Evolutionary conservation across 768 basidiomycete species (phyloP), one percentile per base, ranked within the genome.

Genomic region (Holtermannia corniformis): DNA sequence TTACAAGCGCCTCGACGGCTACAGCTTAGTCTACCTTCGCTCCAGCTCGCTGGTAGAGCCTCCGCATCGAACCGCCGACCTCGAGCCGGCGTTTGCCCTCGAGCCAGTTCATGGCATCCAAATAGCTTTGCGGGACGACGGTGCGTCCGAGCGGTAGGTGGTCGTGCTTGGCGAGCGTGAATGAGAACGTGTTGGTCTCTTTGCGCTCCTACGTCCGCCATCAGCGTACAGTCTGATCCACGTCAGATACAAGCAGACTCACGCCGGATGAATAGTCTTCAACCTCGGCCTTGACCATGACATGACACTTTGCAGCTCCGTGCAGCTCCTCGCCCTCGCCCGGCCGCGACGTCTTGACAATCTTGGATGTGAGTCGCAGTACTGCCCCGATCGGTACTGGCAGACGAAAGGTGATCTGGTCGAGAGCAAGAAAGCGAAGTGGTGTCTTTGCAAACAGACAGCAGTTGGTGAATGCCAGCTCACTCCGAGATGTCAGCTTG

Each of bases 371-470:
- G 32, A 90, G 76, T 2, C 83, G 79, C 13, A 90, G 78, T 46
- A 88, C 84, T 0, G 83, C 86, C 4, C 87, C 87, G 43, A 89
- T 88, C 1, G 86, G 84, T 0, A 91, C 87, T 0, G 87, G 86
- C 24, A 81, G 78, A 43, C 79, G 77, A 73, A 91, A 89, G 1
- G 81, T 81, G 65, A 89, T 87, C 26, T 81, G 80, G 62, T 89
- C 86, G 14, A 88, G 78, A 3, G 86, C 84, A 24, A 86, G 76
- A 73, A 89, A 89, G 2, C 79, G 78, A 46, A 87, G 77, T 0
- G 68, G 65, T 2, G 80, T 78, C 4, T 79, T 78, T 3, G 83
- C 83, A 71, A 87, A 85, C 50, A 87, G 71, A 42, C 78, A 79
- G 1, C 84, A 77, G 58, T 83, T 86, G 16, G 83, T 78, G 64